Evolutionary conservation across 1,139 yeast species (phyloP).

Genomic region (Taphrina wiesneri): DNA sequence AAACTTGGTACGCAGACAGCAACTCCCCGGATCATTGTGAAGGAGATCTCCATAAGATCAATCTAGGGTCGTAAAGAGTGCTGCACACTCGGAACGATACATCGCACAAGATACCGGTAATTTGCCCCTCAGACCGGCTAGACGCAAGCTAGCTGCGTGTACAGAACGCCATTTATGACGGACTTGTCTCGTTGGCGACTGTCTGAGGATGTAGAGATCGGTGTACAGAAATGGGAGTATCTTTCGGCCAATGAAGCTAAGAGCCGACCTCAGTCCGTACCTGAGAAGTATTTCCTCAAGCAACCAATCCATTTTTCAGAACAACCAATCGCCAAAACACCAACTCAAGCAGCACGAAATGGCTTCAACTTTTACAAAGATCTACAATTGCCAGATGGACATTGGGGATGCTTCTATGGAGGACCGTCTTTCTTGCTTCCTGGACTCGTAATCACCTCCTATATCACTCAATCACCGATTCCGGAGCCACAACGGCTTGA

Average conservation of each 20-base stretch:
- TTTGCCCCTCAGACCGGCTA: too few relatives aligned
- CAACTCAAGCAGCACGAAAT: slow-evolving; percentile 66
- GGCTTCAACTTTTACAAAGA: slow-evolving; percentile 70
- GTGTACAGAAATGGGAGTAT: slow-evolving; percentile 31
- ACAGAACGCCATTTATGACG: too few relatives aligned
- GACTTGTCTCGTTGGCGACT: slow-evolving; percentile 29
- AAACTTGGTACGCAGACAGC: too few relatives aligned
- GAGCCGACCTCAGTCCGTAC: slow-evolving; percentile 11
- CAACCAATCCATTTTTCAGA: slow-evolving; percentile 25
- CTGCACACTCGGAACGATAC: too few relatives aligned
- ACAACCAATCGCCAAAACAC: slow-evolving; percentile 45
- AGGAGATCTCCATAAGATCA: too few relatives aligned
- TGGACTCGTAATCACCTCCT: slow-evolving; percentile 77
- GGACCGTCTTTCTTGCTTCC: slow-evolving; percentile 98
- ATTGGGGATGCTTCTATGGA: slow-evolving; percentile 87
- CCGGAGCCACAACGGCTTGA: slow-evolving; percentile 68
- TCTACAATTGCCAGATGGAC: slow-evolving; percentile 72
- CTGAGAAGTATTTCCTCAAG: slow-evolving; percentile 24
- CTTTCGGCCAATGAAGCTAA: not conserved
- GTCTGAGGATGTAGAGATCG: slow-evolving; percentile 5
- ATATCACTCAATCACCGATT: slow-evolving; percentile 67
- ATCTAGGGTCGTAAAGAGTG: too few relatives aligned
- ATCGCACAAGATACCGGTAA: too few relatives aligned
- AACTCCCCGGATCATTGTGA: too few relatives aligned
- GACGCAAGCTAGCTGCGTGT: too few relatives aligned